Base-by-base conservation (phyloP, 306 rosid genomes). In the Ochetophila trinervis region DNA sequence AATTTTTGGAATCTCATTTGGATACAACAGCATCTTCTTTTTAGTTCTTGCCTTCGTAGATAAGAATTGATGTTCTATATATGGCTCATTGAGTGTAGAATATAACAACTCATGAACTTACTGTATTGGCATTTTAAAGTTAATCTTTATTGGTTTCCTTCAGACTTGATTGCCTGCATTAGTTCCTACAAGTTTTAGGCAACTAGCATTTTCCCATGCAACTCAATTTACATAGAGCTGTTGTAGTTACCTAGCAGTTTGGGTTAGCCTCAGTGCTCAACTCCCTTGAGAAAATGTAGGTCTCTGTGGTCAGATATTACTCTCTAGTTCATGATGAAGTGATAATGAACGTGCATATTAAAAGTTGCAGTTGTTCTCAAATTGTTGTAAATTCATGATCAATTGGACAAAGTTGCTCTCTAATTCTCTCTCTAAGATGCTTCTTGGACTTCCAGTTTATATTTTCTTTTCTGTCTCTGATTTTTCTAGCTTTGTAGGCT, bases 401-500 rank as follows among this genome's bases (percentile, higher is more conserved):
- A 50, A 17, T 50, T n/a, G 21, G 22, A 16, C 22, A 0, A 50
- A 16, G 0, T 3, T 18, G 9, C 54, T 19, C 54, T 16, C 21
- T 4, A 2, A 5, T 18, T 16, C 21, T 15, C 8, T 6, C 54
- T 6, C 19, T 14, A 50, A 50, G 54, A 50, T 50, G 5, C 21
- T 19, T 50, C 15, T 37, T 54, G 36, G 13, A 68, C 19, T 19
- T n/a, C 8, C 3, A 19, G 40, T 12, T 23, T 32, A 37, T 16
- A 54, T 17, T 8, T 51, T 60, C 21, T 36, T 23, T 22, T 9
- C 32, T 23, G 27, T 49, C 42, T 67, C 17, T 65, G 61, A 53
- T 57, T 67, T 79, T 30, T 61, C 65, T 69, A 59, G 36, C 65
- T 27, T 63, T 73, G 70, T 79, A 93, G 98, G 98, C 87, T 59